These are phyloP conservation scores for Rhodamnia rubescens DNA, from an alignment of 345 rosid species.

Conservation along the genomic window DNA sequence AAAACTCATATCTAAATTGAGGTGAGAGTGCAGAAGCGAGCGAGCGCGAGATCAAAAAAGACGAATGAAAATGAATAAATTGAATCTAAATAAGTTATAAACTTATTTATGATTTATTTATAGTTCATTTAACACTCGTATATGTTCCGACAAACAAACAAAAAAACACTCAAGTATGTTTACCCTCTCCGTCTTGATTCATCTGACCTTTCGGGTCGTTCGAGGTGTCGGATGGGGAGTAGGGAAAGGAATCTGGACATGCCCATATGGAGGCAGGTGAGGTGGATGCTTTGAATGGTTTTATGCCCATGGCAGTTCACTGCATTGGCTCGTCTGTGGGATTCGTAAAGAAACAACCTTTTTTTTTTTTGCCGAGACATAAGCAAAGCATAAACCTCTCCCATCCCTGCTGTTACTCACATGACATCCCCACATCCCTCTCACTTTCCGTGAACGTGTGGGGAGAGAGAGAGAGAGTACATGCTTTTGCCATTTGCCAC, in stretches of 20 bases:
- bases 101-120: no score
- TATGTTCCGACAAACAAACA: no score
- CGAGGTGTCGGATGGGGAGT: background rate
- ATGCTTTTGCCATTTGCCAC: background rate
- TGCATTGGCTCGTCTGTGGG: background rate
- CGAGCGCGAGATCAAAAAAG: no score
- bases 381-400: background rate
- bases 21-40: no score
- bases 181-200: background rate
- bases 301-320: background rate
- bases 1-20: no score
- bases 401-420: background rate
- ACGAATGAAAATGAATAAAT: no score
- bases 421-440: background rate
- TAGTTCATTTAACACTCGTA: no score
- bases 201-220: background rate
- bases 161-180: no score
- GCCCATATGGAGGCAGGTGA: background rate
- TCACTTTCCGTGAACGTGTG: background rate
- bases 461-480: background rate
- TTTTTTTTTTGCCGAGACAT: background rate
- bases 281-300: background rate
- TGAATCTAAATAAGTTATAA: no score
- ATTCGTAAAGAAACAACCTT: background rate
- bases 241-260: background rate